These are phyloP conservation scores for Yamadazyma taylorii DNA, from an alignment of 1,139 yeast species.

Conservation along the genomic window DNA sequence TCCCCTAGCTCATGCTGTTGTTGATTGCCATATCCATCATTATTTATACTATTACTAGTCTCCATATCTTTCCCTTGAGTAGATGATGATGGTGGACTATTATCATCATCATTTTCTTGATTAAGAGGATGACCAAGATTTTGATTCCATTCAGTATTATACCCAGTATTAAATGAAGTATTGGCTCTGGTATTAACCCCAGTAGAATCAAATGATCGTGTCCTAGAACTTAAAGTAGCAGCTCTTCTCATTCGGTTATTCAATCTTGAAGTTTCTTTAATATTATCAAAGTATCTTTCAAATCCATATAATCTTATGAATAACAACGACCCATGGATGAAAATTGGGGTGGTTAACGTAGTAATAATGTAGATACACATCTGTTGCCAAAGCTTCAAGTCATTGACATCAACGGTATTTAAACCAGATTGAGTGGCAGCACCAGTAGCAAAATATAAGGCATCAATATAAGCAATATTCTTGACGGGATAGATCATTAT, in stretches of 20 bases:
- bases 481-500: slow-evolving; percentile 72
- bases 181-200: slow-evolving; percentile 36
- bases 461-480: slow-evolving; percentile 71
- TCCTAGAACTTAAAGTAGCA: slow-evolving; percentile 67
- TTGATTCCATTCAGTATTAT: slow-evolving; percentile 13
- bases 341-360: slow-evolving; percentile 79
- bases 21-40: too few species aligned
- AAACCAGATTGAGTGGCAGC: slow-evolving; percentile 91
- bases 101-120: slow-evolving; percentile 2
- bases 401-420: slow-evolving; percentile 70
- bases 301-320: slow-evolving; percentile 87
- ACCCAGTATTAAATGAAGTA: slow-evolving; percentile 32
- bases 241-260: slow-evolving; percentile 74
- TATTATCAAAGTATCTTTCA: slow-evolving; percentile 82
- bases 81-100: slow-evolving; percentile 6
- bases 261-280: slow-evolving; percentile 68
- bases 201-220: slow-evolving; percentile 33
- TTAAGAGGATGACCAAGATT: slow-evolving; percentile 14
- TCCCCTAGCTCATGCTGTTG: too few species aligned
- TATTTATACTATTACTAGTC: too few species aligned
- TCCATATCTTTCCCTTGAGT: slow-evolving; percentile 4
- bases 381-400: slow-evolving; percentile 72
- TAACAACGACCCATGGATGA: slow-evolving; percentile 78
- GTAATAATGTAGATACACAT: slow-evolving; percentile 60
- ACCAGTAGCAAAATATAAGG: slow-evolving; percentile 72